Evolutionary conservation across 2,329 filamentous ascomycete genomes (phyloP), one percentile per base, ranked within the genome.

Genomic region (Penicillium sp.): DNA sequence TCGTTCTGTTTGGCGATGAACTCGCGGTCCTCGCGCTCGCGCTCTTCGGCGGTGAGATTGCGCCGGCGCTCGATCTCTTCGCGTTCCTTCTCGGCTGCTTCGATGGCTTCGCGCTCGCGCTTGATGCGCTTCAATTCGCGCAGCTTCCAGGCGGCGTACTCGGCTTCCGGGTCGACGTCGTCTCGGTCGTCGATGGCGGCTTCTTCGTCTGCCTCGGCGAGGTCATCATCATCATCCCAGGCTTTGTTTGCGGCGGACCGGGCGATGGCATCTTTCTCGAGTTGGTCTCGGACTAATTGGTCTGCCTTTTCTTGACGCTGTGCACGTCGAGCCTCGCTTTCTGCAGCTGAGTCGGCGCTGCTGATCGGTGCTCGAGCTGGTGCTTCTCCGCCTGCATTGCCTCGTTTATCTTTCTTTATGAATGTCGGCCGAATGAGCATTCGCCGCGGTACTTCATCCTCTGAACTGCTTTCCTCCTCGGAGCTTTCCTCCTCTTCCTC

Each of bases 111-210:
- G 27, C 95, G 87, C 68, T 95, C 90, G 52, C 95, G 87, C 78
- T 94, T 93, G 65, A 98, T 87, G 9, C 95, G 89, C 75, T 89
- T 89, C 43, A 99, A 83, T 78, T 99, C 95, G 50, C 95, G 88
- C 51, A 99, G 83, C 73, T 94, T 95, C 94, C 95, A 99, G 0
- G 93, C 92, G 6, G 92, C 92, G 62, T 89, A 86, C 75, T 99
- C 95, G 7, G 91, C 92, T 62, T 90, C 92, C 0, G 91, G 90
- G 73, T 98, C 92, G 3, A 93, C 69, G 37, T 87, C 91, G 73
- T 99, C 95, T 2, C 89, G 91, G 69, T 96, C 95, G 75, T 98
- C 92, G 19, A 98, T 88, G 50, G 91, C 90, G 36, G 87, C 87
- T 58, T 86, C 86, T 27, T 86, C 86, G 22, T 85, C 83, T 5